Conservation (phyloP, 192 early-diverging fungal species). For the Rhizophagus sp. region DNA sequence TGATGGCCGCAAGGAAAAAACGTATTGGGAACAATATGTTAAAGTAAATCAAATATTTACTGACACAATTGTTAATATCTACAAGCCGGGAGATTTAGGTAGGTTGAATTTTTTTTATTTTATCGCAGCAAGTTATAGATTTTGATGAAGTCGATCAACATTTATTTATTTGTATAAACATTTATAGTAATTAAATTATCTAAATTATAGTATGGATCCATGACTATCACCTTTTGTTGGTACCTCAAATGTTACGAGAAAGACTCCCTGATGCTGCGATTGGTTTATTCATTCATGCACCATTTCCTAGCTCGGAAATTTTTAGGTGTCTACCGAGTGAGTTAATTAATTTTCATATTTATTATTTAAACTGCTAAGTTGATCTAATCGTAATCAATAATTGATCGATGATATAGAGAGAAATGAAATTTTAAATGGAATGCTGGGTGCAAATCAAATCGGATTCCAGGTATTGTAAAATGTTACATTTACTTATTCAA, state of each 20-base stretch:
- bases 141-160: background rate
- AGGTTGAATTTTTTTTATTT: conserved; percentile 30
- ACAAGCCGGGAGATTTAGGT: conserved; percentile 79
- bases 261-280: conserved; percentile 80
- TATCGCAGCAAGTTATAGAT: background rate
- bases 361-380: background rate
- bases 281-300: conserved; percentile 95
- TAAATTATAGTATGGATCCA: conserved; percentile 90
- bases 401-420: conserved; percentile 50
- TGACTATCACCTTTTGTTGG: conserved; percentile 94
- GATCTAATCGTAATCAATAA: background rate
- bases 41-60: conserved; percentile 81
- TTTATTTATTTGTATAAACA: conserved; percentile 22
- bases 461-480: conserved; percentile 77
- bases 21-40: conserved; percentile 80
- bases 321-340: conserved; percentile 87
- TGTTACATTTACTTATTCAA: background rate
- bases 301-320: conserved; percentile 95
- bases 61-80: conserved; percentile 67
- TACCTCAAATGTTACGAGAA: conserved; percentile 85
- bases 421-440: conserved; percentile 79
- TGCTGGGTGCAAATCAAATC: conserved; percentile 90
- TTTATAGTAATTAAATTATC: background rate
- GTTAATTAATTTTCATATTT: conserved; percentile 18
- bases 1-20: conserved; percentile 62